Percentiles rank a stretch among this genome's conserved stretches.
These are phyloP conservation scores for Straminergon stramineum DNA, from an alignment of 225 moss, liverwort and hornwort species.

Conservation along the genomic window DNA sequence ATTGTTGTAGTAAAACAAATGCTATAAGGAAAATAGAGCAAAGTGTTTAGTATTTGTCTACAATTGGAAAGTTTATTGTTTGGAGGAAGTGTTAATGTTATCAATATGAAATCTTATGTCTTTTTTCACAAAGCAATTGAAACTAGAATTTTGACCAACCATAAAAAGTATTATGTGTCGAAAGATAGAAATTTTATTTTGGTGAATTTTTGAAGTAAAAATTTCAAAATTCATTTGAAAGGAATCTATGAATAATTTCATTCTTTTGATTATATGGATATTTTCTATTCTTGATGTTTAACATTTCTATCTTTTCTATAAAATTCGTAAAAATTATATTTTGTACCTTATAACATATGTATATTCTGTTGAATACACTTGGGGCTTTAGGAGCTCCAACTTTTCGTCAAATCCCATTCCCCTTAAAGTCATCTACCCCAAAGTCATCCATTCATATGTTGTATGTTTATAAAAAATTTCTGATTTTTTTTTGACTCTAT, in stretches of 20 bases:
- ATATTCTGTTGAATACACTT: not conserved
- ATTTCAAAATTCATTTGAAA: not conserved
- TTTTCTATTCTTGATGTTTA: not conserved
- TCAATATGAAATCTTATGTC: not conserved
- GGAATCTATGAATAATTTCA: not conserved
- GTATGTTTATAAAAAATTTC: not conserved
- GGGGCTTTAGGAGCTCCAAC: not conserved
- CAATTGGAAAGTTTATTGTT: not conserved
- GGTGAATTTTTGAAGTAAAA: not conserved
- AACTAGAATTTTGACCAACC: not conserved
- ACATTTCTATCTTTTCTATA: not conserved
- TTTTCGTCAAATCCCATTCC: accelerated
- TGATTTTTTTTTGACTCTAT: not conserved
- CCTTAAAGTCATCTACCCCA: not conserved
- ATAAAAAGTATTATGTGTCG: not conserved
- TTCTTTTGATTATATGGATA: accelerated
- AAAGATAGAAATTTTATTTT: not conserved
- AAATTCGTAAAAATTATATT: not conserved
- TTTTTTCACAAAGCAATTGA: not conserved
- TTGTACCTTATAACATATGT: not conserved
- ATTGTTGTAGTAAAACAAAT: too few species aligned
- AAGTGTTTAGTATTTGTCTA: not conserved
- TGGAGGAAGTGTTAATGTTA: not conserved
- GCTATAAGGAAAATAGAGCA: not conserved
- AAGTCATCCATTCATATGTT: not conserved